Evolutionary conservation across 2,329 filamentous ascomycete species (phyloP), one percentile per base, ranked within the genome.

Genomic region (Claviceps monticola): DNA sequence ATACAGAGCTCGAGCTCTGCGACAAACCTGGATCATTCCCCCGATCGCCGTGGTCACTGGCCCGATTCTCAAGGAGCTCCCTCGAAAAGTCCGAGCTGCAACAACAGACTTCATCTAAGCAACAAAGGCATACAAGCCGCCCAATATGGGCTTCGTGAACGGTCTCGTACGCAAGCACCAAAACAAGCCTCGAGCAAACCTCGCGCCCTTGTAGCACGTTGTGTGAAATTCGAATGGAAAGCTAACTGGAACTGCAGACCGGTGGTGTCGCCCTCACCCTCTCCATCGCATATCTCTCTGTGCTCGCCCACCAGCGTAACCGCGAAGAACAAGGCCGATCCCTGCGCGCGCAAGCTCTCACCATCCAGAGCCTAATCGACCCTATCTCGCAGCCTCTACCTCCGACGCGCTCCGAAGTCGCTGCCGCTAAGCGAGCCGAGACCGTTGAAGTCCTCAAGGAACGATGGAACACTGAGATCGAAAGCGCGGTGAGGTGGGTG

Each of bases 201-300:
- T 34, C 29, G 29, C 9, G 9, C 11, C 29, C 29, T 34, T 34
- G 29, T 11, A 34, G 4, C 9, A 34, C 29, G 29, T 34, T 47
- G 16, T 13, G 5, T 23, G 3, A 46, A 19, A 3, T 21, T 48
- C 14, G 44, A 17, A 26, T 38, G 46, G 8, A 39, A 50, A 45
- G 49, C 49, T 50, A 45, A 50, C 26, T 5, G 2, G 7, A 5
- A 26, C 11, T 14, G 38, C 58, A 90, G 85, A 80, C 84, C 57
- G 83, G 85, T 62, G 86, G 86, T 58, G 79, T 88, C 52, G 84
- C 86, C 57, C 73, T 91, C 55, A 89, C 86, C 48, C 79, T 87
- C 54, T 82, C 82, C 44, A 63, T 86, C 54, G 78, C 86, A 60
- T 90, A 88, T 68, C 74, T 90, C 51, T 80, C 82, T 48, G 70